These are phyloP conservation scores for Trichoderma sp. DNA, from an alignment of 2,329 filamentous ascomycete genomes.

Conservation along the genomic window DNA sequence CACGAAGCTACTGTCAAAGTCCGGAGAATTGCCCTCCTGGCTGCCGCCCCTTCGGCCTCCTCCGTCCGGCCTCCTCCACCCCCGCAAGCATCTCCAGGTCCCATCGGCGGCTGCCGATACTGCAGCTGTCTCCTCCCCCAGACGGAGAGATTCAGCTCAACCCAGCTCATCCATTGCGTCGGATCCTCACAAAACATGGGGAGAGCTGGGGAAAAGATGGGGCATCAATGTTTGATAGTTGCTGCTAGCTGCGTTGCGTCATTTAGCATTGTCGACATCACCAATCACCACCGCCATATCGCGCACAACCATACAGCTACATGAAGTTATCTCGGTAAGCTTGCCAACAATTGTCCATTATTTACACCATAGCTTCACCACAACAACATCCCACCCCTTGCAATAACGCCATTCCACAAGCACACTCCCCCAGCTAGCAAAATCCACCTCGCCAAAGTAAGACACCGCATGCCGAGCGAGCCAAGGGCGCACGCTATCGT, in stretches of 20 bases:
- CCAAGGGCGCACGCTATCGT: slow-evolving; percentile 4
- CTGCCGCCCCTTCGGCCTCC: slow-evolving; percentile 19
- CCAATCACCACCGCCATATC: background rate
- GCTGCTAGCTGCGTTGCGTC: background rate
- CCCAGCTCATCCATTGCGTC: background rate
- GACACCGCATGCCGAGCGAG: background rate
- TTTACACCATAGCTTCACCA: background rate
- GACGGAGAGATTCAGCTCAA: background rate
- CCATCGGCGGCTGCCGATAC: slow-evolving; percentile 26
- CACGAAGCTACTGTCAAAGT: background rate
- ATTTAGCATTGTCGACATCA: background rate
- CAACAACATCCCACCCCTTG: background rate
- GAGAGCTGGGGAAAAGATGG: slow-evolving; percentile 26
- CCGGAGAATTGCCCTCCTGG: background rate
- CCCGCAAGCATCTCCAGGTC: slow-evolving; percentile 25
- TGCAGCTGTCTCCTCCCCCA: slow-evolving; percentile 6
- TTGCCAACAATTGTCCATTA: background rate
- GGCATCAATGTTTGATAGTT: background rate
- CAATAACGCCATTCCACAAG: slow-evolving; percentile 2
- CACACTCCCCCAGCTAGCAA: background rate
- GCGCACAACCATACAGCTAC: background rate
- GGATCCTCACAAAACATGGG: slow-evolving; percentile 16
- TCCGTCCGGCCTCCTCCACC: slow-evolving; percentile 26
- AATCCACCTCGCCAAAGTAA: background rate
- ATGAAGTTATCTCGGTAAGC: background rate